Evolutionary conservation across 2,329 filamentous ascomycete species (phyloP), one percentile per base, ranked within the genome.

Genomic region (Penicillium sp.): DNA sequence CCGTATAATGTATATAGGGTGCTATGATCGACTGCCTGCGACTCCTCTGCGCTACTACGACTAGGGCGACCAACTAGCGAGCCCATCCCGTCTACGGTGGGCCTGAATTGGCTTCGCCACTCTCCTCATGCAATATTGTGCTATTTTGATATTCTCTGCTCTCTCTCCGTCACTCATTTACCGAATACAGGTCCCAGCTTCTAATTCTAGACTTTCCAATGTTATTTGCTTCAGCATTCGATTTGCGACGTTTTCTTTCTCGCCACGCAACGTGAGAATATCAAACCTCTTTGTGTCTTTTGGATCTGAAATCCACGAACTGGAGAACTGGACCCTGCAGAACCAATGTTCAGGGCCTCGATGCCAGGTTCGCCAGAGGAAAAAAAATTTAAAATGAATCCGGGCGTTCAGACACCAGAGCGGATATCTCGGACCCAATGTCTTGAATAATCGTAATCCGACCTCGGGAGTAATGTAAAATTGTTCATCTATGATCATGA

Each of bases 41-140:
- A 56, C 55, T 57, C 57, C 54, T 46, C 26, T 40, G 34, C 56
- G 51, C 57, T 57, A 58, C 43, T 42, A 44, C 45, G 46, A 57
- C 53, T 56, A 55, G 54, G 52, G 44, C 31, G 52, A 32, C 45
- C 48, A 47, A 49, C 51, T 49, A 49, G 38, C 44, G 48, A 52
- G 40, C 31, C 39, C 19, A 34, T 48, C 15, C 37, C 37, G 37
- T 42, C 15, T 32, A 5, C 6, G 15, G 34, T 40, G 44, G 44
- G 44, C 34, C 44, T 40, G 28, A 46, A 41, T 21, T 17, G 17
- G 19, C 47, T 45, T 49, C 41, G 47, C 42, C 47, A 49, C 47
- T 31, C 7, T 44, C 29, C 17, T 17, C 10, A 19, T 19, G 4
- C 31, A 29, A 22, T 22, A 24, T 31, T 43, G 19, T 41, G 19